These are phyloP conservation scores for Cryptococcus sp. DNA, from an alignment of 1,284 basidiomycete species.

Conservation along the genomic window DNA sequence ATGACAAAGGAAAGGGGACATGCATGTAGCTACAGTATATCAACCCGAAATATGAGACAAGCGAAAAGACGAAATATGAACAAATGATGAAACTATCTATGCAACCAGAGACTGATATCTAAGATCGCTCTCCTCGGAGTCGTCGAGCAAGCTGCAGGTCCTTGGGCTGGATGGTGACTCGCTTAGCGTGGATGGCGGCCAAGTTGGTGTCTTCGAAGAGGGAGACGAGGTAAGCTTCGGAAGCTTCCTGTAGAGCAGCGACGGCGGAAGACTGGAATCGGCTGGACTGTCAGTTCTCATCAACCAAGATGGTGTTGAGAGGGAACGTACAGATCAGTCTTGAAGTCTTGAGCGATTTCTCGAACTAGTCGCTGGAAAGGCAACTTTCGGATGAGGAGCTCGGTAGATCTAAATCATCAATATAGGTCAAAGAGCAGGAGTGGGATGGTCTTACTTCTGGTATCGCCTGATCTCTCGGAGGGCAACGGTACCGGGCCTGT, in stretches of 20 bases:
- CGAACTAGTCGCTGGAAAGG: conserved; percentile 88
- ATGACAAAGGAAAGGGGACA: too few relatives aligned
- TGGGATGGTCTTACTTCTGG: conserved; percentile 54
- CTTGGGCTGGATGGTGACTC: conserved; percentile 73
- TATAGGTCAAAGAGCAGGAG: not conserved
- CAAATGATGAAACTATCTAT: too few relatives aligned
- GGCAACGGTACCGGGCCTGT: conserved; percentile 95
- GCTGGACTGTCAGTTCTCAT: conserved; percentile 38
- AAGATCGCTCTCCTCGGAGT: conserved; percentile 75
- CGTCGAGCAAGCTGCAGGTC: conserved; percentile 74
- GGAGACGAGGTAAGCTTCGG: conserved; percentile 87
- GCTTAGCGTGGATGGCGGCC: conserved; percentile 86
- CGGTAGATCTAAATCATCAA: conserved; percentile 61
- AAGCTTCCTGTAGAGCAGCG: conserved; percentile 82
- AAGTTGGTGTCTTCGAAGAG: conserved; percentile 74
- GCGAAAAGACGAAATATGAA: too few relatives aligned
- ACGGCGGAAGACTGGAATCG: conserved; percentile 91
- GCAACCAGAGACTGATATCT: conserved; percentile 37
- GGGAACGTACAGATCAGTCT: not conserved
- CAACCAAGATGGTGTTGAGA: not conserved
- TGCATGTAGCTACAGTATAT: too few relatives aligned
- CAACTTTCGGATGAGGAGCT: conserved; percentile 84
- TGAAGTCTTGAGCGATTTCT: conserved; percentile 60
- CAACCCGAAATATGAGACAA: too few relatives aligned
- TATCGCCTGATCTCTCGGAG: conserved; percentile 96